Evolutionary conservation across 2,329 filamentous ascomycete genomes (phyloP).

Genomic region (Colletotrichum chrysophilum): DNA sequence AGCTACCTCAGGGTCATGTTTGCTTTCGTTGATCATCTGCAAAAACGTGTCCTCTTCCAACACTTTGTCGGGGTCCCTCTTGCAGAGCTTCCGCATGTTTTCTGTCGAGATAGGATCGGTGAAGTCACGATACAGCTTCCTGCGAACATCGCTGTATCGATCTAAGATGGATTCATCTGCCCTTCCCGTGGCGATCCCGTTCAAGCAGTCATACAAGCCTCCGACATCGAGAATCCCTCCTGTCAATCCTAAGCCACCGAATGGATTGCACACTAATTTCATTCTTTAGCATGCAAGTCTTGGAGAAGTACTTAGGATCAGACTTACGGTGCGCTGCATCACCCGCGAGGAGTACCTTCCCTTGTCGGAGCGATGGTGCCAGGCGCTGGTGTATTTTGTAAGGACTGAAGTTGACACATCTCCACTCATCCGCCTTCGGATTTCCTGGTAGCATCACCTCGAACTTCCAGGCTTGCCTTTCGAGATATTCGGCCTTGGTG

Average conservation of each 20-base stretch:
- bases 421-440: background rate
- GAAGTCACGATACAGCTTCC: background rate
- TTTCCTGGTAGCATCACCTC: background rate
- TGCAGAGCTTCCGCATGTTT: background rate
- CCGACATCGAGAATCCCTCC: background rate
- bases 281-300: background rate
- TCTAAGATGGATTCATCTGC: background rate
- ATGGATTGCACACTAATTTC: background rate
- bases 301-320: background rate
- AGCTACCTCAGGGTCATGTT: background rate
- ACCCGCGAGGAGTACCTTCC: background rate
- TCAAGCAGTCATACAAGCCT: background rate
- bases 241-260: background rate
- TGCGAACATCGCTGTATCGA: background rate
- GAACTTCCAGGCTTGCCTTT: background rate
- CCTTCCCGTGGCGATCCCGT: background rate
- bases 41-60: background rate
- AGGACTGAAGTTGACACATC: background rate
- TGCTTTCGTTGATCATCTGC: background rate
- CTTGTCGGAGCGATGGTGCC: background rate
- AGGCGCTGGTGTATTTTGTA: background rate
- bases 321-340: background rate
- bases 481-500: background rate
- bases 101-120: background rate
- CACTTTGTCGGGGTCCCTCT: background rate